phyloP scores from a whole-genome alignment of 331 rosid genomes.

The Acacia concinna region DNA sequence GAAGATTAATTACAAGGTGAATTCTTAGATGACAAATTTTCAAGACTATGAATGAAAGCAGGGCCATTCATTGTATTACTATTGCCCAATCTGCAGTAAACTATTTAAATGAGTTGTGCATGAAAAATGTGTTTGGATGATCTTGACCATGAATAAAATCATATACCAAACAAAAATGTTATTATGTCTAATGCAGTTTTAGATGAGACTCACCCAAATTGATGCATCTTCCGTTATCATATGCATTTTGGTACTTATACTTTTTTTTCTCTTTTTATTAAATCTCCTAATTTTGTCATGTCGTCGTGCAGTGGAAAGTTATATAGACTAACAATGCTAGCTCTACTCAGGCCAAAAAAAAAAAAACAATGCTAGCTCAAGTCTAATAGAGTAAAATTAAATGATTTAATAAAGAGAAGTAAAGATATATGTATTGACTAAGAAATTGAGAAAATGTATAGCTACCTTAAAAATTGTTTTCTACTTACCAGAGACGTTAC shows the following conservation, averaged over 20 bases:
- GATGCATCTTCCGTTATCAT: not conserved
- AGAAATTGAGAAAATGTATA: too few species aligned
- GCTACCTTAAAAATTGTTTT: too few species aligned
- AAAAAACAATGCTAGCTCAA: too few species aligned
- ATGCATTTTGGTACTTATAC: not conserved
- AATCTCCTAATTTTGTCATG: too few species aligned
- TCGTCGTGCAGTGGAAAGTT: too few species aligned
- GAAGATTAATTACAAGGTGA: not conserved
- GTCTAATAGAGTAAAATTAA: too few species aligned
- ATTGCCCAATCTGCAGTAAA: not conserved
- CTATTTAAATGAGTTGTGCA: not conserved
- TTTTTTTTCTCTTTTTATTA: too few species aligned
- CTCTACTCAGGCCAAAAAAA: too few species aligned
- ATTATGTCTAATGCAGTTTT: not conserved
- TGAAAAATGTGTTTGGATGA: not conserved
- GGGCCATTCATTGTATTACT: not conserved
- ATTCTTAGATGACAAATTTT: not conserved
- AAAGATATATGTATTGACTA: too few species aligned
- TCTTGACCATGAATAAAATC: not conserved
- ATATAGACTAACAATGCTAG: too few species aligned
- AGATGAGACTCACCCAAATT: not conserved
- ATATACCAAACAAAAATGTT: not conserved
- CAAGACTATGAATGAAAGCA: not conserved
- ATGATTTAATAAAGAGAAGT: too few species aligned
- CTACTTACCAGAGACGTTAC: not conserved